phyloP scores from a whole-genome alignment of 495 filamentous ascomycete species.

The Lasiosphaeria miniovina region DNA sequence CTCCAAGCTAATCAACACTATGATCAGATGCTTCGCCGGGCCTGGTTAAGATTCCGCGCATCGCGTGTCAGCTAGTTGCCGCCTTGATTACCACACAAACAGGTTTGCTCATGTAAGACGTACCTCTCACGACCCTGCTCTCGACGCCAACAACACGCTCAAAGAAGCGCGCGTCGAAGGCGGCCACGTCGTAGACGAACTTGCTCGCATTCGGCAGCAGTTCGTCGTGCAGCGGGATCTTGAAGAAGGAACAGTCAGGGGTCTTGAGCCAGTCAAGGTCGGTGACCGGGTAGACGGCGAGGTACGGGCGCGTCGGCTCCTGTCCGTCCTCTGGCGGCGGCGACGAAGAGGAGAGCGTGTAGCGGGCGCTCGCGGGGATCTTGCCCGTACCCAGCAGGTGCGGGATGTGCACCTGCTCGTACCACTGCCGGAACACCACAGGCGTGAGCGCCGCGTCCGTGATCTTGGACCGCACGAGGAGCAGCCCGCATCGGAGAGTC shows the following conservation, averaged over 20 bases:
- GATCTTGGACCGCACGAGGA: slow-evolving; percentile 16
- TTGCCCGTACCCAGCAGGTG: slow-evolving; percentile 23
- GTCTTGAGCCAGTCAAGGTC: slow-evolving; percentile 23
- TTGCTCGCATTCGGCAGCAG: slow-evolving; percentile 1
- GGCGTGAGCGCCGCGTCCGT: slow-evolving; percentile 12
- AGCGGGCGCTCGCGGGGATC: slow-evolving; percentile 22
- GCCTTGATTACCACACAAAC: too few species aligned
- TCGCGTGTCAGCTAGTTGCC: too few species aligned
- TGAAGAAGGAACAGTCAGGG: slow-evolving; percentile 7
- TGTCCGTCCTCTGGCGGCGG: slow-evolving; percentile 6
- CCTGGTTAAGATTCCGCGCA: neutral
- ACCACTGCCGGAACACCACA: slow-evolving; percentile 25
- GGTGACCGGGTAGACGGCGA: slow-evolving; percentile 25
- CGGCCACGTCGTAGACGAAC: slow-evolving; percentile 14
- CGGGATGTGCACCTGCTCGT: slow-evolving; percentile 29
- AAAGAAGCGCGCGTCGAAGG: slow-evolving; percentile 13
- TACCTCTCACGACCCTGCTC: neutral
- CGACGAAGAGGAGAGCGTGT: slow-evolving; percentile 9
- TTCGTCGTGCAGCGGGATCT: slow-evolving; percentile 7
- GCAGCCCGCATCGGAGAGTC: slow-evolving; percentile 4
- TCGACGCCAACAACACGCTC: neutral
- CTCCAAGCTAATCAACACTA: neutral
- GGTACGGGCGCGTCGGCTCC: slow-evolving; percentile 15
- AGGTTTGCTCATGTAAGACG: too few species aligned
- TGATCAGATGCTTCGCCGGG: neutral